These are phyloP conservation scores for Boletus sensibilis DNA, from an alignment of 768 basidiomycete species.

Conservation along the genomic window DNA sequence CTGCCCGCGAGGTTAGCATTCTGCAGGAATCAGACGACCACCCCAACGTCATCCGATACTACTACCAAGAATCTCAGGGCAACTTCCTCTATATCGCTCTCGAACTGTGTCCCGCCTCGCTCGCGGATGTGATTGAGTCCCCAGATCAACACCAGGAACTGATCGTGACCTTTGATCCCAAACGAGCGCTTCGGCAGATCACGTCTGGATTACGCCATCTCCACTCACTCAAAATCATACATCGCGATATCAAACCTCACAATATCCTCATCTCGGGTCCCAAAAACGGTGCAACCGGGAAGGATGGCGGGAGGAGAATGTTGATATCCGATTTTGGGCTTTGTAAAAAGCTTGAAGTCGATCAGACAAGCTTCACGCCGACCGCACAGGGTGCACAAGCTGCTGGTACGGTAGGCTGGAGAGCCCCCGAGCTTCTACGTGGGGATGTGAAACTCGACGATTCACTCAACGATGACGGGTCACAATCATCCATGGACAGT, in stretches of 20 bases:
- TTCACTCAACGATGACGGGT: conserved; percentile 56
- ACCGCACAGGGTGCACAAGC: conserved; percentile 87
- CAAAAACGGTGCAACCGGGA: conserved; percentile 48
- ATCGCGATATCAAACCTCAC: conserved; percentile 97
- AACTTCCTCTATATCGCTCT: conserved; percentile 98
- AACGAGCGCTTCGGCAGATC: conserved; percentile 84
- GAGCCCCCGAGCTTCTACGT: conserved; percentile 92
- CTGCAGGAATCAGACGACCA: conserved; percentile 98
- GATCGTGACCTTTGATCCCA: conserved; percentile 75
- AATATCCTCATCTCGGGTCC: conserved; percentile 87
- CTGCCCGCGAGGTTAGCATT: conserved; percentile 88
- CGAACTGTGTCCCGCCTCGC: conserved; percentile 88
- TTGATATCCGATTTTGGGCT: conserved; percentile 96
- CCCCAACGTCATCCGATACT: conserved; percentile 97
- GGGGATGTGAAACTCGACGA: conserved; percentile 95
- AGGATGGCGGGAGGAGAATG: conserved; percentile 64
- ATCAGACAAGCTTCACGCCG: conserved; percentile 95
- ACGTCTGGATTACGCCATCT: conserved; percentile 86
- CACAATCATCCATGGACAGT: conserved; percentile 66
- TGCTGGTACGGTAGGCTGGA: conserved; percentile 95
- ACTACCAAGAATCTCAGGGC: conserved; percentile 90
- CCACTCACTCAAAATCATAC: conserved; percentile 93
- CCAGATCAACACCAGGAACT: conserved; percentile 81
- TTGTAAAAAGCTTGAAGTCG: conserved; percentile 91
- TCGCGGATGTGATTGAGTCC: conserved; percentile 82